Evolutionary conservation across 306 rosid species (phyloP).

Genomic region (Glycine tomentella): DNA sequence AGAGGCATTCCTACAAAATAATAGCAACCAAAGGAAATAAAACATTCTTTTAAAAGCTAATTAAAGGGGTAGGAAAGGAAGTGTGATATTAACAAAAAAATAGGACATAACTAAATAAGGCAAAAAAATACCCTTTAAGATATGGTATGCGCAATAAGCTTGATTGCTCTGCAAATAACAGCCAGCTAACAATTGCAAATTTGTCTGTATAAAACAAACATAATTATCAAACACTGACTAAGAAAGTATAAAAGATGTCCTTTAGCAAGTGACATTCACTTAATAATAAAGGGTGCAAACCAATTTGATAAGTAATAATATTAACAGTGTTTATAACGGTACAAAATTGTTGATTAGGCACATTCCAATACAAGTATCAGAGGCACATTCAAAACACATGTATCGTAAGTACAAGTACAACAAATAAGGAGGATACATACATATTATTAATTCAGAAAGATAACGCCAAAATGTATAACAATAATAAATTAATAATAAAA

Average conservation of each 20-base stretch:
- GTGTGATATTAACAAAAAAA: not conserved
- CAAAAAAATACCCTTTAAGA: constrained; percentile 75
- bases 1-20: constrained; percentile 27
- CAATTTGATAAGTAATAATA: constrained; percentile 37
- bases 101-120: constrained; percentile 20
- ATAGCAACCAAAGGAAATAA: constrained; percentile 24
- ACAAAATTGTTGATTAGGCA: not conserved
- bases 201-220: constrained; percentile 63
- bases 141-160: constrained; percentile 85
- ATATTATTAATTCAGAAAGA: constrained; percentile 18
- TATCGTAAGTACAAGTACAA: not conserved
- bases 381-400: not conserved
- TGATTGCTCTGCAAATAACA: constrained; percentile 87
- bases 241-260: constrained; percentile 19
- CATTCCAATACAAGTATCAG: not conserved
- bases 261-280: constrained; percentile 5
- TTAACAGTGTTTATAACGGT: not conserved
- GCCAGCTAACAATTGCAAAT: constrained; percentile 84
- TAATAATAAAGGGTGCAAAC: not conserved
- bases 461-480: not conserved
- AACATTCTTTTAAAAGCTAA: constrained; percentile 9
- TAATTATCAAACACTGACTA: constrained; percentile 12
- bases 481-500: not conserved
- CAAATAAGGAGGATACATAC: constrained; percentile 2
- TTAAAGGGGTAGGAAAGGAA: not conserved